Base-by-base conservation (phyloP, 2,329 filamentous ascomycete species). In the Helotiales sp. region DNA sequence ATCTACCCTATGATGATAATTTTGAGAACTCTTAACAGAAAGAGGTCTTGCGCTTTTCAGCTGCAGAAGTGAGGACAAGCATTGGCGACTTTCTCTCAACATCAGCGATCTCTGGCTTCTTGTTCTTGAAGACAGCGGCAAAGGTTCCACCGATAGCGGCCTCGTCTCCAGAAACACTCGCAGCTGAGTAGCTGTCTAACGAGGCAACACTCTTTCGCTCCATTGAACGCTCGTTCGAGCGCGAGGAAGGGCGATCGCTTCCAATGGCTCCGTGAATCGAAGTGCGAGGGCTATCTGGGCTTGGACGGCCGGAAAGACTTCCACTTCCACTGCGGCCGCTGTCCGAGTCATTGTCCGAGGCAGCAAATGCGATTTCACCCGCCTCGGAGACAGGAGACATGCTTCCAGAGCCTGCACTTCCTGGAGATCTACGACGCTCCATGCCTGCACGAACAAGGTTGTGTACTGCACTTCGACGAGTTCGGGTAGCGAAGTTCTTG, bases 401-500 rank as follows among this genome's bases (percentile, higher is more conserved):
- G 80, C 91, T 94, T 67, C 92, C 93, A 68, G 91, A 92, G 69
- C 91, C 85, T 64, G 67, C 64, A 70, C 91, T 92, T 66, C 90
- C 84, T 81, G 86, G 91, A 84, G 86, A 84, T 68, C 82, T 86
- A 65, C 95, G 93, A 67, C 96, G 92, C 76, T 93, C 93, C 70
- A 96, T 86, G 17, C 95, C 94, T 63, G 95, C 95, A 71, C 92
- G 92, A 69, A 97, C 92, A 59, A 99, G 87, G 77, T 93, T 97
- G 82, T 94, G 90, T 52, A 99, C 89, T 28, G 96, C 96, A 74
- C 92, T 93, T 71, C 95, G 93, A 68, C 96, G 93, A 76, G 96
- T 94, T 69, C 96, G 93, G 64, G 93, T 89, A 11, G 92, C 91
- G 81, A 99, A 99, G 83, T 99, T 99, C 87, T 97, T 90, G 88